phyloP scores from a whole-genome alignment of 139 green algal genomes.

The Tetraselmis striata region DNA sequence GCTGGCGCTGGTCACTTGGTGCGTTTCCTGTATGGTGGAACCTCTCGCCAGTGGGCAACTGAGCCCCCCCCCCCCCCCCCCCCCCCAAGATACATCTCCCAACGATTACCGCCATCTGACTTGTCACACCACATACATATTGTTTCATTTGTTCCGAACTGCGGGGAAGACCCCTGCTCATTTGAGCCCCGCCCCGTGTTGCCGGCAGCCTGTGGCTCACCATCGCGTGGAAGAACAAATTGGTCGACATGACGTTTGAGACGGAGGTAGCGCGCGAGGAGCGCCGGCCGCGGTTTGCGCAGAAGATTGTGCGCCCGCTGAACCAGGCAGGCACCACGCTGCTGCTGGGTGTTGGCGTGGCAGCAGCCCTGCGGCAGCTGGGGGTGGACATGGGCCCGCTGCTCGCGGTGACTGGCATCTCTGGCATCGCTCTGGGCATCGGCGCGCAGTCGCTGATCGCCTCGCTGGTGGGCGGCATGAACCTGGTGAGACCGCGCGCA shows the following conservation, averaged over 20 bases:
- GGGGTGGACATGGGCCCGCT: constrained; percentile 30
- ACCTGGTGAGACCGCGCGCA: constrained; percentile 1
- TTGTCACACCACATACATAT: too few species aligned
- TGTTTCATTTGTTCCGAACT: neutral
- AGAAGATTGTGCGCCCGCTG: neutral
- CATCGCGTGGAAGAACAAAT: neutral
- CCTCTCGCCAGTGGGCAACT: too few species aligned
- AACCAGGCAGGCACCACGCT: neutral
- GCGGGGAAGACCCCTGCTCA: neutral
- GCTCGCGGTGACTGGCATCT: constrained; percentile 26
- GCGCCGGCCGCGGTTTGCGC: neutral
- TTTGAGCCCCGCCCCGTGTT: too few species aligned
- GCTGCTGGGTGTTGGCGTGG: neutral
- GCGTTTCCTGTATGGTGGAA: too few species aligned
- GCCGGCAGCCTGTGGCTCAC: neutral
- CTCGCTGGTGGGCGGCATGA: constrained; percentile 24
- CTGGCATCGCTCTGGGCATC: constrained; percentile 28
- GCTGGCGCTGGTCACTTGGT: neutral
- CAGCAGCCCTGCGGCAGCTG: constrained; percentile 7
- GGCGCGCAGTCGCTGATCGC: constrained; percentile 25
- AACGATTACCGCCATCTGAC: too few species aligned
- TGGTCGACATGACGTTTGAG: neutral
- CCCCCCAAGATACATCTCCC: too few species aligned
- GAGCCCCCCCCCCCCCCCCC: too few species aligned
- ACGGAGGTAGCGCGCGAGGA: neutral